These are phyloP conservation scores for Hansfordia pulvinata DNA, from an alignment of 2,329 filamentous ascomycete genomes.

Conservation along the genomic window DNA sequence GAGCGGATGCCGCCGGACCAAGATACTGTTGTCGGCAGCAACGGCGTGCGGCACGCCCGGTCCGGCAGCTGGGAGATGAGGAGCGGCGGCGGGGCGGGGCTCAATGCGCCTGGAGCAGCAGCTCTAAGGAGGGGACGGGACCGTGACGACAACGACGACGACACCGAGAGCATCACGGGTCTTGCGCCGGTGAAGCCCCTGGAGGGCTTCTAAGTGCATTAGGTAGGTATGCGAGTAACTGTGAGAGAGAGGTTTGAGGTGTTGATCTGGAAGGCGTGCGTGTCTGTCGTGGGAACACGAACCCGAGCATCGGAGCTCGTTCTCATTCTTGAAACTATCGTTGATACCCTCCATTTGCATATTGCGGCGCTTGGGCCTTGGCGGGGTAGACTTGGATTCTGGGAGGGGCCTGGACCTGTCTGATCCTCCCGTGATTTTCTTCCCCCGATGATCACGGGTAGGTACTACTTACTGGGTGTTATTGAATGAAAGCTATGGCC, in stretches of 20 bases:
- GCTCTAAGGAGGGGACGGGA: not conserved
- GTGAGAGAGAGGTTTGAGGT: not conserved
- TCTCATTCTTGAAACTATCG: too few relatives aligned
- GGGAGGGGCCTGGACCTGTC: too few relatives aligned
- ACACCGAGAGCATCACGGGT: not conserved
- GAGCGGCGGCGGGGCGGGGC: conserved; percentile 6
- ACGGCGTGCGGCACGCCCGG: conserved; percentile 27
- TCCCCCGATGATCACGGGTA: too few relatives aligned
- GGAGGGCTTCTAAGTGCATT: not conserved
- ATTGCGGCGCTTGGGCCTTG: too few relatives aligned
- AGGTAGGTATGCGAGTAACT: not conserved
- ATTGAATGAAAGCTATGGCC: too few relatives aligned
- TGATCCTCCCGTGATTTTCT: too few relatives aligned
- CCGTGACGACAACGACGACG: too few relatives aligned
- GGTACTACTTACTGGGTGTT: too few relatives aligned
- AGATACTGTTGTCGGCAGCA: conserved; percentile 25
- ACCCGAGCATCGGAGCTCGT: too few relatives aligned
- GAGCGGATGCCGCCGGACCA: conserved; percentile 29
- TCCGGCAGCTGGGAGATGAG: conserved; percentile 35
- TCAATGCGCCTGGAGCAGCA: not conserved
- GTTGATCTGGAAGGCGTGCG: not conserved
- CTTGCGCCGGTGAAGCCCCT: not conserved
- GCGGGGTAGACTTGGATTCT: too few relatives aligned
- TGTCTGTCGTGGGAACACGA: too few relatives aligned
- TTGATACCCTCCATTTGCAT: too few relatives aligned